phyloP scores from a whole-genome alignment of 208 protist genomes.

The Leishmania mexicana region DNA sequence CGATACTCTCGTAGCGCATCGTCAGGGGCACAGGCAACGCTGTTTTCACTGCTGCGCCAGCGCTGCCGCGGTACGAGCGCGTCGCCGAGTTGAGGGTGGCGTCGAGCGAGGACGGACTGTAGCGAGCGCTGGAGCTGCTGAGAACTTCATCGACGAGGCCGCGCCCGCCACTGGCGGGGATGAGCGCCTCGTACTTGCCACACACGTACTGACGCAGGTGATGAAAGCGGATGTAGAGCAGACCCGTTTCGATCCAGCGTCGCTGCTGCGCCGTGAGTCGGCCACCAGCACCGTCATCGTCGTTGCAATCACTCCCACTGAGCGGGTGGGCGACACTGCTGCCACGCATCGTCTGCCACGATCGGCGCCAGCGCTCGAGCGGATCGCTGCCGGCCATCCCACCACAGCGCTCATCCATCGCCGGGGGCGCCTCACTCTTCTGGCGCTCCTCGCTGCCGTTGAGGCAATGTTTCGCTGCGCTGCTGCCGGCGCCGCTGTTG shows the following conservation, averaged over 20 bases:
- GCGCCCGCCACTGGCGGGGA: not conserved
- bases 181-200: conserved; percentile 13
- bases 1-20: conserved; percentile 62
- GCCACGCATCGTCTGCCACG: not conserved
- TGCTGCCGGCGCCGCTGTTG: conserved; percentile 7
- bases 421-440: conserved; percentile 25
- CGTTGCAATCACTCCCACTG: not conserved
- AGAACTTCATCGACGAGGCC: not conserved
- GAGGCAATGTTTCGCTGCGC: not conserved
- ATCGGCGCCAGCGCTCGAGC: not conserved
- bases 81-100: conserved; percentile 8
- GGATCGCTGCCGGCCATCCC: not conserved
- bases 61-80: conserved; percentile 5
- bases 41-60: not conserved
- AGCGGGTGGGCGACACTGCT: not conserved
- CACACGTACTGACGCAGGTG: conserved; percentile 29
- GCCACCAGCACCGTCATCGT: not conserved
- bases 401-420: not conserved
- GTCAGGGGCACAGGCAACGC: conserved; percentile 26
- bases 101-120: conserved; percentile 6
- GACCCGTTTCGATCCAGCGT: conserved; percentile 24
- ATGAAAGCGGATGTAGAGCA: conserved; percentile 24
- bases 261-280: conserved; percentile 5
- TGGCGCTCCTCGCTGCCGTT: conserved; percentile 14
- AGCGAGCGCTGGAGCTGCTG: not conserved